Base-by-base conservation (phyloP, 345 rosid species). In the Eutrema yunnanense region DNA sequence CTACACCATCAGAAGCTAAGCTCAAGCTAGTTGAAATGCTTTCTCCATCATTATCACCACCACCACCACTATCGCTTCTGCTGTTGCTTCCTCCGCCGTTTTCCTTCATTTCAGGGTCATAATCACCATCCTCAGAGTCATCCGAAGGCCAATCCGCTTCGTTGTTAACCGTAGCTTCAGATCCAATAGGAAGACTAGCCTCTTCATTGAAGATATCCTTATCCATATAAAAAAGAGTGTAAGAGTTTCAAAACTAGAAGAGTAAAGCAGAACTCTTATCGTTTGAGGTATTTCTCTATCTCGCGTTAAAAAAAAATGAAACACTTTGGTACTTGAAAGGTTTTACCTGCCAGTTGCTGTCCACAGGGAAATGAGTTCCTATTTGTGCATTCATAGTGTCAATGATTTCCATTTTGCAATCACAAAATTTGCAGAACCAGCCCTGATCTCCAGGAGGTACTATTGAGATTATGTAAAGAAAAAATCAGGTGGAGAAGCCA, bases 391-490 rank as follows among this genome's bases (percentile, higher is more conserved):
- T 95, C 87, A 88, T 88, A 29, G 90, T 73, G 59, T 90, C 99
- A 50, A 95, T 81, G 67, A 95, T 90, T 74, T 87, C 98, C 81
- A 92, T 92, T 82, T 94, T 88, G 72, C 93, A 86, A 42, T 86
- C 96, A 82, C 99, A 95, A 62, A 84, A 80, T 75, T 86, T 86
- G 84, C 99, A 95, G 78, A 87, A 92, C 97, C 99, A 95, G 77
- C 99, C 94, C 72, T 90, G 97, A 67, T 90, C 99, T 78, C 92
- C 94, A 32, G 96, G 96, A 69, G 99, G 99, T 60, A 95, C 98
- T 95, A 87, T 79, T 80, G 42, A 64, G 6, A 52, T 78, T 70
- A 26, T 72, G 26, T 41, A 44, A 81, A 16, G 1, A 3, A 49
- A 19, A 8, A 40, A 13, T 22, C 27, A 51, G 69, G 33, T 61